Percentiles rank a stretch among this genome's conserved stretches.
Evolutionary conservation across 805 yeast genomes (phyloP).

Genomic region (Schwanniomyces polymorphus): DNA sequence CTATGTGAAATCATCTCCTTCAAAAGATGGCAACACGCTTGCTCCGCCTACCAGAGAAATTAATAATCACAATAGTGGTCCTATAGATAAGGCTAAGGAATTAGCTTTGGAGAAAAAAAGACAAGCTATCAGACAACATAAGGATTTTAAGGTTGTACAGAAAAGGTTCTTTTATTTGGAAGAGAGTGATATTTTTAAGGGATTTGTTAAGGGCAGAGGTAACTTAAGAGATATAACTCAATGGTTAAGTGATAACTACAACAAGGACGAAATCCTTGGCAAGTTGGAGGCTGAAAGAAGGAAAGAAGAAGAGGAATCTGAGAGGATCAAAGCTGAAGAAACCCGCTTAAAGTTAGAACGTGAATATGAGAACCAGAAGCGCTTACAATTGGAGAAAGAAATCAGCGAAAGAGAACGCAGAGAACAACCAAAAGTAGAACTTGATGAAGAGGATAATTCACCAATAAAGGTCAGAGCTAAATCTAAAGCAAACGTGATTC

Average conservation of each 20-base stretch:
- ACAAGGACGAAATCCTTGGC: constrained; percentile 22
- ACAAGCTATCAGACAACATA: constrained; percentile 37
- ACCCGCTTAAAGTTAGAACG: constrained; percentile 13
- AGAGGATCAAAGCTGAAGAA: constrained; percentile 11
- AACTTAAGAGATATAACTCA: constrained; percentile 39
- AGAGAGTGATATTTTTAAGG: constrained; percentile 42
- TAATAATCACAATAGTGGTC: constrained; percentile 5
- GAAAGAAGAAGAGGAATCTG: constrained; percentile 8
- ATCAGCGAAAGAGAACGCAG: constrained; percentile 3
- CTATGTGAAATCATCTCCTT: constrained; percentile 26
- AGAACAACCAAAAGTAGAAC: constrained; percentile 3
- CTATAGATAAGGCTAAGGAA: constrained; percentile 18
- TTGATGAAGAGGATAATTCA: constrained; percentile 35
- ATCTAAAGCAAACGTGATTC: constrained; percentile 24
- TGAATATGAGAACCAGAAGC: constrained; percentile 13
- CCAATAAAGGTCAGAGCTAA: constrained; percentile 36
- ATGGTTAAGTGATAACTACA: constrained; percentile 37
- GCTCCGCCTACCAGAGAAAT: constrained; percentile 11
- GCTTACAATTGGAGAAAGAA: constrained; percentile 5
- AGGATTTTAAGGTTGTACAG: constrained; percentile 37
- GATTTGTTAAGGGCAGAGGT: constrained; percentile 44
- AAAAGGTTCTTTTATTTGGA: constrained; percentile 36
- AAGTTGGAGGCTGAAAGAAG: constrained; percentile 12
- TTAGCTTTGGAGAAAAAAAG: constrained; percentile 32
- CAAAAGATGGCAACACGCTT: constrained; percentile 2